Evolutionary conservation across 1,284 basidiomycete species (phyloP), one percentile per base, ranked within the genome.

Genomic region (Moesziomyces aphidis): DNA sequence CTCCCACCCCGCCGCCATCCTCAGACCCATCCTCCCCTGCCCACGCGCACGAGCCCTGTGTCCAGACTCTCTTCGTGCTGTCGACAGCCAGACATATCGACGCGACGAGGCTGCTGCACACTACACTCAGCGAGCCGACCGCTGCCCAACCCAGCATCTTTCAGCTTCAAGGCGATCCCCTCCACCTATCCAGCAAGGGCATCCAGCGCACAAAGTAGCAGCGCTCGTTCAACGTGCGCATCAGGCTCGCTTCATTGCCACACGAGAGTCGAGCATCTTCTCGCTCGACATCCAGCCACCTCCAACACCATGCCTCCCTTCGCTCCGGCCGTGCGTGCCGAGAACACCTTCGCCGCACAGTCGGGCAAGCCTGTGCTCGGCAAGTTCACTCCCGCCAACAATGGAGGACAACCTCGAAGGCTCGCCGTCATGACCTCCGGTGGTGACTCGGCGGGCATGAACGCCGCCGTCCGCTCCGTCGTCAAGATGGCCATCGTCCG

Each of bases 341-440:
- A 73, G 23, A 55, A 61, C 49, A 44, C 61, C 34, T 68, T 69
- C 21, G 43, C 65, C 13, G 61, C 34, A 26, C 55, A 61, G 21
- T 59, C 59, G 4, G 26, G 24, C 44, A 63, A 67, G 46, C 47
- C 60, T n/a, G 31, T 61, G 21, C 50, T 51, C n/a, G 49, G 60
- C 55, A 73, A 67, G 26, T 61, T 61, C 45, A 55, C 65, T 23
- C 54, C 65, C 15, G 36, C 58, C 39, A 61, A 26, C 57, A 50
- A 61, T 59, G 62, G 48, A n/a, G 70, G 50, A 28, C 67, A 72
- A 26, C 73, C 73, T 39, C 66, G 76, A 46, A 64, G 75, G 34
- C 65, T 95, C 82, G 95, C 95, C 6, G 92, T 97, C 56, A 90
- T 99, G 81, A 99, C 96, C 3, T 94, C 92, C 0, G 97, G 96